Conservation (phyloP, 257 asterid species). For the Nicotiana noctiflora region DNA sequence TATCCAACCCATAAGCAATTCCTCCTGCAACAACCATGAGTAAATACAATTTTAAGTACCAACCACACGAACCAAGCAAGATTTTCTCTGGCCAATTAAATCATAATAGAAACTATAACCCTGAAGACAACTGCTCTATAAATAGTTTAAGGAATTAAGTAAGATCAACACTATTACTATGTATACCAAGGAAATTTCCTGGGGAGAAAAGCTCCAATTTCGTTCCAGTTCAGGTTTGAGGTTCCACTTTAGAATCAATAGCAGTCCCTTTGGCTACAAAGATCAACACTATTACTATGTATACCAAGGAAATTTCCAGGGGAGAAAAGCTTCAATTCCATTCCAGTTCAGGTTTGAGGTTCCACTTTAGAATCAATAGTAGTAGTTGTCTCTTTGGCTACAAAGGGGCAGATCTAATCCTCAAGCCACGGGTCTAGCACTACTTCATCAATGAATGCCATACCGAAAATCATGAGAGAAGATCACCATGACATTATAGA, state of each 20-base stretch:
- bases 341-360: neutral
- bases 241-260: neutral
- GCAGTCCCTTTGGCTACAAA: neutral
- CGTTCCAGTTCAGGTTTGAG: neutral
- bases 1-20: slow-evolving; percentile 83
- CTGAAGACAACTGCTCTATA: neutral
- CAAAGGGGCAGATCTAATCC: neutral
- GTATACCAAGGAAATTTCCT: neutral
- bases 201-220: neutral
- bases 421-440: neutral
- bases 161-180: neutral
- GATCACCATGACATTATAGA: neutral
- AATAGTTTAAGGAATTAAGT: neutral
- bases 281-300: neutral
- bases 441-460: too few relatives aligned
- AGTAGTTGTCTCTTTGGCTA: neutral
- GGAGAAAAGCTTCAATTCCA: neutral
- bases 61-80: neutral
- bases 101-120: neutral
- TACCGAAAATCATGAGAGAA: too few relatives aligned
- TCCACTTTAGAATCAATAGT: neutral
- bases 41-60: neutral
- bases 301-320: neutral
- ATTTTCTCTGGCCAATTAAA: neutral
- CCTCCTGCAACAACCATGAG: slow-evolving; percentile 49